Percentiles rank a stretch among this genome's conserved stretches.
phyloP scores from a whole-genome alignment of 2,329 filamentous ascomycete genomes.

The Fusarium gaditjirri region DNA sequence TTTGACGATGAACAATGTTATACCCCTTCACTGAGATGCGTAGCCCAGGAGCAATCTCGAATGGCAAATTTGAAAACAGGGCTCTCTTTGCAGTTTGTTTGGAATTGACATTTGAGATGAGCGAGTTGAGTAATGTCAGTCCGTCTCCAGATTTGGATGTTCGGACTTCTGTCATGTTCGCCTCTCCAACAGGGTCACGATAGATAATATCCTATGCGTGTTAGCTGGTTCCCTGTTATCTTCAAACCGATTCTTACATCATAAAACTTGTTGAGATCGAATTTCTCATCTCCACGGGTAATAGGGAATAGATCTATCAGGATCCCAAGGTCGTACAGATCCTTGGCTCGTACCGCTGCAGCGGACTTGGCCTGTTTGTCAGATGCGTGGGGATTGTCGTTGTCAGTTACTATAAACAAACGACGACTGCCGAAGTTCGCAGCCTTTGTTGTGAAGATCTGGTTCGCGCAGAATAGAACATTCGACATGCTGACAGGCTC shows the following conservation, averaged over 20 bases:
- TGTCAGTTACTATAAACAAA: conserved; percentile 95
- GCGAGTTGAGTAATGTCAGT: conserved; percentile 79
- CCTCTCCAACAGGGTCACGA: conserved; percentile 77
- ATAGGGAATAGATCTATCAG: conserved; percentile 95
- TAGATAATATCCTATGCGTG: conserved; percentile 84
- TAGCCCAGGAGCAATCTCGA: conserved; percentile 87
- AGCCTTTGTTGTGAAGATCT: conserved; percentile 94
- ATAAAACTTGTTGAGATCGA: conserved; percentile 89
- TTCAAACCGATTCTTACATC: conserved; percentile 67
- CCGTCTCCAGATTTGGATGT: conserved; percentile 78
- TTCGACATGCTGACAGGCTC: conserved; percentile 85
- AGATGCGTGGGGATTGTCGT: conserved; percentile 82
- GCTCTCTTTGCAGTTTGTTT: conserved; percentile 87
- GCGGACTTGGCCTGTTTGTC: conserved; percentile 79
- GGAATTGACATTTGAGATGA: conserved; percentile 90
- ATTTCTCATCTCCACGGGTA: conserved; percentile 73
- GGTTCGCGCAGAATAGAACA: conserved; percentile 92
- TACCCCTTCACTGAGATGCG: conserved; percentile 94
- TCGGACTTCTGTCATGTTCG: conserved; percentile 63
- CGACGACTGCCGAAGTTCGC: conserved; percentile 93
- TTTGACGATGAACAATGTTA: conserved; percentile 86
- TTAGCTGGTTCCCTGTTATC: background rate
- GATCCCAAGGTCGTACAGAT: conserved; percentile 93
- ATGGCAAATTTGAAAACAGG: conserved; percentile 84
- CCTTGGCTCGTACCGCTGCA: conserved; percentile 88